Evolutionary conservation across 305 asterid genomes (phyloP).

Genomic region (Withania somnifera): DNA sequence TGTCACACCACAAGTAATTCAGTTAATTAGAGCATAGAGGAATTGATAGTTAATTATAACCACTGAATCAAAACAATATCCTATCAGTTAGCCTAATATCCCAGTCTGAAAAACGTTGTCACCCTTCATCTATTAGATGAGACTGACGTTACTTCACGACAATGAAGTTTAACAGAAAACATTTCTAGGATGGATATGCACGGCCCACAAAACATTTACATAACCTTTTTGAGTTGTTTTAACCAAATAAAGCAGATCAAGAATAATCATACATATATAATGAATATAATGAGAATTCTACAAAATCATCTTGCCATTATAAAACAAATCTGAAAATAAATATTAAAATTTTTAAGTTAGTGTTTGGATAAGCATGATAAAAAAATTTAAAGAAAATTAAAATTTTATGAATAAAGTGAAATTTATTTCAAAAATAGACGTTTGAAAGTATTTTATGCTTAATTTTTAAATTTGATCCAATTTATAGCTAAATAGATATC

Average conservation of each 20-base stretch:
- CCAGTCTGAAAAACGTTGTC: not conserved
- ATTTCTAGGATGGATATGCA: not conserved
- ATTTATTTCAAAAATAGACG: no score
- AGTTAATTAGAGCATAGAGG: not conserved
- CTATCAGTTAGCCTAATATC: not conserved
- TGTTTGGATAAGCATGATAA: no score
- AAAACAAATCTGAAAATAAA: not conserved
- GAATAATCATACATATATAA: not conserved
- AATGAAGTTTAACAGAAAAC: not conserved
- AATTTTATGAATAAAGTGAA: no score
- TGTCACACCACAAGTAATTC: slow-evolving; percentile 26
- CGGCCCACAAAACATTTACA: not conserved
- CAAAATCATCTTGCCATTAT: not conserved
- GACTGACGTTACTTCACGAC: not conserved
- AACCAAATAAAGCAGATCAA: not conserved
- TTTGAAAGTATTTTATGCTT: no score
- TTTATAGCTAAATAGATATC: no score
- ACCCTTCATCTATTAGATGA: not conserved
- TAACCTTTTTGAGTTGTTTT: not conserved
- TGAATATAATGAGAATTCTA: not conserved
- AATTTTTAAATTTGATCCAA: no score
- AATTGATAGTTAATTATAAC: not conserved
- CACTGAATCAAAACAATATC: not conserved
- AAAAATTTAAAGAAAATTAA: no score
- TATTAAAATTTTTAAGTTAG: no score